Percentiles rank a stretch among this genome's conserved stretches.
These are phyloP conservation scores for Talaromyces nanjingensis DNA, from an alignment of 495 filamentous ascomycete genomes.

Conservation along the genomic window DNA sequence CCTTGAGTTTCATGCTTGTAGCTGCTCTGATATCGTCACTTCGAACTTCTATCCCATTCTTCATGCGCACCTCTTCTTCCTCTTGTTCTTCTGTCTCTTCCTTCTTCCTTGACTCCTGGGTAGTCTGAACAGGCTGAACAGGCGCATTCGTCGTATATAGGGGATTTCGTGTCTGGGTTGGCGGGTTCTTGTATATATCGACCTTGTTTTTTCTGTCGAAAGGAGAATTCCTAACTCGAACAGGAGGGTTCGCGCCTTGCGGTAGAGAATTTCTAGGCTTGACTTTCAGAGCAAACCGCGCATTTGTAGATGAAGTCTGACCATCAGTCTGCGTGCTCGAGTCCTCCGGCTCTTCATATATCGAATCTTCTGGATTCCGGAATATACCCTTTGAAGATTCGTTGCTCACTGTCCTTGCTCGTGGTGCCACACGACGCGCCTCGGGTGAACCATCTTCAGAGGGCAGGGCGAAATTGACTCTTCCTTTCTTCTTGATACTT, in stretches of 20 bases:
- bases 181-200: slow-evolving; percentile 73
- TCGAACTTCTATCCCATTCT: slow-evolving; percentile 74
- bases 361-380: slow-evolving; percentile 64
- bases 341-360: slow-evolving; percentile 76
- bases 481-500: slow-evolving; percentile 26
- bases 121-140: too few relatives aligned
- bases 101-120: slow-evolving; percentile 11
- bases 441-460: slow-evolving; percentile 17
- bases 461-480: slow-evolving; percentile 36
- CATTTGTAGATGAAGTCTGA: slow-evolving; percentile 28
- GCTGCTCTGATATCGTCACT: slow-evolving; percentile 79
- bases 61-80: slow-evolving; percentile 32
- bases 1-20: slow-evolving; percentile 82
- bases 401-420: slow-evolving; percentile 27
- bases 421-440: slow-evolving; percentile 14
- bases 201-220: slow-evolving; percentile 49
- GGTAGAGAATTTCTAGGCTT: slow-evolving; percentile 54
- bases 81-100: neutral
- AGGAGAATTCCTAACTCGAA: slow-evolving; percentile 37
- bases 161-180: slow-evolving; percentile 67
- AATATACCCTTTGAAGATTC: slow-evolving; percentile 41
- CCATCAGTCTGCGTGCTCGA: slow-evolving; percentile 21
- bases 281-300: slow-evolving; percentile 44
- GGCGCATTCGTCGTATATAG: slow-evolving; percentile 60
- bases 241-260: slow-evolving; percentile 35